Percentiles rank a stretch among this genome's conserved stretches.
phyloP scores from a whole-genome alignment of 2,329 filamentous ascomycete species.

The Xylaria sp. region DNA sequence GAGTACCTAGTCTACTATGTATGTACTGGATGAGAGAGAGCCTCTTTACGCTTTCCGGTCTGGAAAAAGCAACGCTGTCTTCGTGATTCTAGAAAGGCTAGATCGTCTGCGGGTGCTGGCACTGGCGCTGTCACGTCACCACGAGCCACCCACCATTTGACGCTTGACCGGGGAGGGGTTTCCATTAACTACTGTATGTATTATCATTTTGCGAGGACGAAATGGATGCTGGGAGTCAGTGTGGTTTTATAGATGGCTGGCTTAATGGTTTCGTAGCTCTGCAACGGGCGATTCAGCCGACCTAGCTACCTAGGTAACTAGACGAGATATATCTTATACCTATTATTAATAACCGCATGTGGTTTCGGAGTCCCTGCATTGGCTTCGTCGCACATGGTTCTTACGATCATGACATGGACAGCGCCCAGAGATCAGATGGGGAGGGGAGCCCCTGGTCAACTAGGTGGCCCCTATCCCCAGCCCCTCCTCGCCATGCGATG shows the following conservation, averaged over 20 bases:
- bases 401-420: slow-evolving; percentile 28
- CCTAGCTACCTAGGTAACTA: neutral
- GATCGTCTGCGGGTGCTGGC: slow-evolving; percentile 11
- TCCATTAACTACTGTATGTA: neutral
- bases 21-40: slow-evolving; percentile 11
- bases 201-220: neutral
- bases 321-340: neutral
- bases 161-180: slow-evolving; percentile 11
- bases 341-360: slow-evolving; percentile 4
- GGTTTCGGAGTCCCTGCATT: slow-evolving; percentile 33
- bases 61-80: slow-evolving; percentile 35
- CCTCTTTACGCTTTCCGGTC: slow-evolving; percentile 30
- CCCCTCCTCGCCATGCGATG: slow-evolving; percentile 30
- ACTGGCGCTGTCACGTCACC: slow-evolving; percentile 19
- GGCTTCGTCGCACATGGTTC: slow-evolving; percentile 34
- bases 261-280: neutral
- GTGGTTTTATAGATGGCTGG: neutral
- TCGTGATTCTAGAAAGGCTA: slow-evolving; percentile 22
- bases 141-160: slow-evolving; percentile 13
- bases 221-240: neutral
- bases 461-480: slow-evolving; percentile 7
- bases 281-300: neutral
- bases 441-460: slow-evolving; percentile 24
- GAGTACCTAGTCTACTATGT: too few relatives aligned
- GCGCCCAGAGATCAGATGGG: slow-evolving; percentile 30